Evolutionary conservation across 495 filamentous ascomycete genomes (phyloP).

Genomic region (Pyrenula massariospora): DNA sequence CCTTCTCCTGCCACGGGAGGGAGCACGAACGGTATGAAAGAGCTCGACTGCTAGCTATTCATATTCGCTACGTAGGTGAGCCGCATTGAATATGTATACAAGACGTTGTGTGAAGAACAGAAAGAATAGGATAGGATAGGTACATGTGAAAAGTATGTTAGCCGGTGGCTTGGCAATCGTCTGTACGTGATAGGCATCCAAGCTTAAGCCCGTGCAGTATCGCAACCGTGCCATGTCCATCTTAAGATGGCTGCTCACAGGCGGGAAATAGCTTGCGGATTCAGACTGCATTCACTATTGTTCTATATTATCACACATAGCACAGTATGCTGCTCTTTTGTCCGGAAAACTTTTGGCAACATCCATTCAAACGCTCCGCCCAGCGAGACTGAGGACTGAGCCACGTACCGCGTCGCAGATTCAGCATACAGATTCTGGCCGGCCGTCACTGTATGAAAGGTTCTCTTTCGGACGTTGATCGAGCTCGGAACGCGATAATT

Average conservation of each 20-base stretch:
- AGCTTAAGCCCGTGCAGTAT: too few species aligned
- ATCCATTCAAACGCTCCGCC: neutral
- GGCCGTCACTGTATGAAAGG: neutral
- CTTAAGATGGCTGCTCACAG: neutral
- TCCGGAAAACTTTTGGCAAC: neutral
- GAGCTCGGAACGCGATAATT: neutral
- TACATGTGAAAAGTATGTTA: too few species aligned
- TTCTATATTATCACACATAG: neutral
- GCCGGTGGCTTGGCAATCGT: too few species aligned
- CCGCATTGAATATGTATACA: too few species aligned
- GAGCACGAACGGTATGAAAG: too few species aligned
- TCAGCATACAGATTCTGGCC: neutral
- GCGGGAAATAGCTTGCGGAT: neutral
- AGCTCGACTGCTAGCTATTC: too few species aligned
- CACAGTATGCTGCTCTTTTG: neutral
- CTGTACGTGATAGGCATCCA: too few species aligned
- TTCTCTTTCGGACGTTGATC: neutral
- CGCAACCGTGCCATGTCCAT: too few species aligned
- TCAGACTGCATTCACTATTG: neutral
- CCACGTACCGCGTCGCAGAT: neutral
- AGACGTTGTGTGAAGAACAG: too few species aligned
- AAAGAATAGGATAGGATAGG: too few species aligned
- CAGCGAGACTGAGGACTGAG: neutral
- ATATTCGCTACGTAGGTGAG: too few species aligned
- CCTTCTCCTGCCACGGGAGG: too few species aligned